Percentiles rank a stretch among this genome's conserved stretches.
phyloP scores from a whole-genome alignment of 139 green algal genomes.

The Volvox reticuliferus region DNA sequence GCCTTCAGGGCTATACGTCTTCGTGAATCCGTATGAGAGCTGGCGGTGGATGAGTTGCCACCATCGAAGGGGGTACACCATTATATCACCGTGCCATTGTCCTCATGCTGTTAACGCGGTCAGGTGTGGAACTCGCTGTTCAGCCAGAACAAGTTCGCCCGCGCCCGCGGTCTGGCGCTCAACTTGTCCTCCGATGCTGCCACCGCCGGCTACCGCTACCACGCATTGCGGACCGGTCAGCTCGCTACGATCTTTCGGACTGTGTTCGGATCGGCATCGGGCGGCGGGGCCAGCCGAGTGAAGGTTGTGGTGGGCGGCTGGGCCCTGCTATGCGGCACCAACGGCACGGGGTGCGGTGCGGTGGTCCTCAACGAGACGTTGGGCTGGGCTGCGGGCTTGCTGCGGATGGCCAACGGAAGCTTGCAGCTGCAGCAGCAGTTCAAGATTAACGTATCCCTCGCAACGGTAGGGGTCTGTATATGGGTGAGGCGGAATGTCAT shows the following conservation, averaged over 20 bases:
- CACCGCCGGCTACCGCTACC: slow-evolving; percentile 52
- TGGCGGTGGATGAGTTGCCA: too few species aligned
- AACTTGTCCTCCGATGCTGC: slow-evolving; percentile 27
- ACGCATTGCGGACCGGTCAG: slow-evolving; percentile 32
- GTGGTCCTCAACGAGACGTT: slow-evolving; percentile 24
- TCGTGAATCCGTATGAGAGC: too few species aligned
- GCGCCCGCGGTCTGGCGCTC: slow-evolving; percentile 16
- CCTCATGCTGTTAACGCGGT: too few species aligned
- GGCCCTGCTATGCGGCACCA: slow-evolving; percentile 50
- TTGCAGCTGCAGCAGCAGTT: neutral
- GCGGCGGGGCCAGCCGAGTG: neutral
- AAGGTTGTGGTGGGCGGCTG: slow-evolving; percentile 50
- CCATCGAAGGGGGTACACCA: too few species aligned
- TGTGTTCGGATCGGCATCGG: slow-evolving; percentile 39
- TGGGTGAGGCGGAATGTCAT: too few species aligned
- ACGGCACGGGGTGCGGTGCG: slow-evolving; percentile 45
- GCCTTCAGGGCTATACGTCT: too few species aligned
- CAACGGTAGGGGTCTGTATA: neutral
- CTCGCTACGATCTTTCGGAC: slow-evolving; percentile 44
- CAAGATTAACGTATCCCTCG: neutral
- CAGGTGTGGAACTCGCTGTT: slow-evolving; percentile 54
- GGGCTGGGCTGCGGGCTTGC: neutral
- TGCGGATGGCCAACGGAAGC: neutral
- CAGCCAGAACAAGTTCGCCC: slow-evolving; percentile 26
- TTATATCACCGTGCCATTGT: too few species aligned